A percentile compares a stretch with the other conserved stretches of the same genome.
phyloP scores from a whole-genome alignment of 108 stramenopile genomes.

The Nitzschia putrida region DNA sequence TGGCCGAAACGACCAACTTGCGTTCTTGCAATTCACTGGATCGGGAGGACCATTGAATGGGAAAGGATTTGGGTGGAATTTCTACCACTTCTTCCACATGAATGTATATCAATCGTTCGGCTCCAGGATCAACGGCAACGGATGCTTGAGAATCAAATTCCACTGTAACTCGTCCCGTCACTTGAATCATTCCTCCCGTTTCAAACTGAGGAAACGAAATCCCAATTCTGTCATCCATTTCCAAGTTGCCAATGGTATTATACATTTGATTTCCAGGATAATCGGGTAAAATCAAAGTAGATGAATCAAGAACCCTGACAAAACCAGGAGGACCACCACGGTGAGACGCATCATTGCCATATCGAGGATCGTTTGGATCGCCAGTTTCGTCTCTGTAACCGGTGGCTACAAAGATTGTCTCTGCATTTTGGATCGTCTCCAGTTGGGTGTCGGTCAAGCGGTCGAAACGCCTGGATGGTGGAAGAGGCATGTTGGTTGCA shows the following conservation, averaged over 20 bases:
- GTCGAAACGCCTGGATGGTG: neutral
- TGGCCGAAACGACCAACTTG: conserved; percentile 10
- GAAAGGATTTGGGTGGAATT: conserved; percentile 15
- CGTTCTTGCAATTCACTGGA: neutral
- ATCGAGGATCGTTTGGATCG: conserved; percentile 20
- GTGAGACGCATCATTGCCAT: conserved; percentile 43
- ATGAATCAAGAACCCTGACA: conserved; percentile 24
- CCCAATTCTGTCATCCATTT: conserved; percentile 32
- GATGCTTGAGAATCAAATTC: neutral
- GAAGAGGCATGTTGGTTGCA: neutral
- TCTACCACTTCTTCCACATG: conserved; percentile 27
- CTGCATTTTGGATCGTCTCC: conserved; percentile 6
- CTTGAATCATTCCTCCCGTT: conserved; percentile 36
- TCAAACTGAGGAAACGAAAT: conserved; percentile 32
- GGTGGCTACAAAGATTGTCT: conserved; percentile 38
- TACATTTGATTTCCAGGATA: conserved; percentile 33
- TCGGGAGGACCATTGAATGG: conserved; percentile 29
- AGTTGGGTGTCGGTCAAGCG: conserved; percentile 20
- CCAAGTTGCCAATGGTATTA: conserved; percentile 41
- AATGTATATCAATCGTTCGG: conserved; percentile 18
- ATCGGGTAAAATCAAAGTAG: conserved; percentile 33
- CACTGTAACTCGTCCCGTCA: conserved; percentile 23
- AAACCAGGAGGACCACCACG: conserved; percentile 42
- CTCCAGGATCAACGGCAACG: conserved; percentile 19
- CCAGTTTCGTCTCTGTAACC: conserved; percentile 42